These are phyloP conservation scores for Kwoniella pini DNA, from an alignment of 768 basidiomycete genomes.

Conservation along the genomic window DNA sequence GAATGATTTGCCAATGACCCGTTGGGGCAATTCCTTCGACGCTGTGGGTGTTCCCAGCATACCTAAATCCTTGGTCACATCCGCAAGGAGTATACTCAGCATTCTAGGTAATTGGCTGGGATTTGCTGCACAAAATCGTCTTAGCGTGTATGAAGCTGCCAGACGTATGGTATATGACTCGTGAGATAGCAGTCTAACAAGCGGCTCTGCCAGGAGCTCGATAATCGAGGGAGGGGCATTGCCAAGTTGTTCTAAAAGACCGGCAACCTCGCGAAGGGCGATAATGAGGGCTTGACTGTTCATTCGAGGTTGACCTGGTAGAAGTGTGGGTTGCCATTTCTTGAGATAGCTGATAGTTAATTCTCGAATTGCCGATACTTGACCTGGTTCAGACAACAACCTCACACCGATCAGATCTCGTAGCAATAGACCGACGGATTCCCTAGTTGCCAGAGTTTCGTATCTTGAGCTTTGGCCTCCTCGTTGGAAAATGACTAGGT, in stretches of 20 bases:
- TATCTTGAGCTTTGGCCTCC: conserved; percentile 60
- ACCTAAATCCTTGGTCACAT: conserved; percentile 78
- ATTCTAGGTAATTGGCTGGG: conserved; percentile 79
- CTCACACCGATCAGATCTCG: conserved; percentile 83
- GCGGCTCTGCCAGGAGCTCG: conserved; percentile 81
- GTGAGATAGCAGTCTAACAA: conserved; percentile 81
- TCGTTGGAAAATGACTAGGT: conserved; percentile 68
- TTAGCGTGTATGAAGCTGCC: conserved; percentile 80
- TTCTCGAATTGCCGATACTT: conserved; percentile 87
- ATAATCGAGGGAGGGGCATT: conserved; percentile 88
- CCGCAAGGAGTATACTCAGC: conserved; percentile 73
- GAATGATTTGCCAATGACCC: conserved; percentile 83
- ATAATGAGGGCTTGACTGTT: conserved; percentile 68
- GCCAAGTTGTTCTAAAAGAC: conserved; percentile 81
- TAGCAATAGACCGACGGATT: conserved; percentile 72
- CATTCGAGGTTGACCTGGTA: conserved; percentile 79
- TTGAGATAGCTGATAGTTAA: conserved; percentile 77
- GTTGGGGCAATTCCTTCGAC: conserved; percentile 67
- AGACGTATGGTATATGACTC: conserved; percentile 85
- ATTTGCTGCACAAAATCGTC: conserved; percentile 86
- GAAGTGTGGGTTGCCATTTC: conserved; percentile 81
- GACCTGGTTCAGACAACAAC: conserved; percentile 89
- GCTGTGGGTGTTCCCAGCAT: conserved; percentile 71
- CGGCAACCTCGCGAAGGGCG: conserved; percentile 78
- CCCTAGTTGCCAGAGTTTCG: conserved; percentile 71